These are phyloP conservation scores for Chalaropsis thielavioides DNA, from an alignment of 2,329 filamentous ascomycete species.

Conservation along the genomic window DNA sequence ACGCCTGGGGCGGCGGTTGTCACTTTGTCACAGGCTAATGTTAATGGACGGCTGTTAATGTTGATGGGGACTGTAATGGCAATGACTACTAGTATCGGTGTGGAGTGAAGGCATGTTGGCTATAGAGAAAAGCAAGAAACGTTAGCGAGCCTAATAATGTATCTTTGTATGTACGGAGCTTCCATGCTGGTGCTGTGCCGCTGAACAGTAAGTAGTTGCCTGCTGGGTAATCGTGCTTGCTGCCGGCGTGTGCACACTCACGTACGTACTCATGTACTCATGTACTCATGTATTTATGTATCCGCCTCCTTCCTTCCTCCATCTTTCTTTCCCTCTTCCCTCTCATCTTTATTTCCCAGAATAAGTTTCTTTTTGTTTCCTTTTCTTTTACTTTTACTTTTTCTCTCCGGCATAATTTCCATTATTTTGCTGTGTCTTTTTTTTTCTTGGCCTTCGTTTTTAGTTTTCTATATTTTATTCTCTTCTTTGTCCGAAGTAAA, in stretches of 20 bases:
- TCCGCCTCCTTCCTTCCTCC: neutral
- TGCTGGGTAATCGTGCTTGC: too few species aligned
- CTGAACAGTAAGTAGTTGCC: neutral
- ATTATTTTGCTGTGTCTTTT: slow-evolving; percentile 16
- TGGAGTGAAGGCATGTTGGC: neutral
- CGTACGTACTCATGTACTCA: neutral
- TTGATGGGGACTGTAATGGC: neutral
- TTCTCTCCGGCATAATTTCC: slow-evolving; percentile 26
- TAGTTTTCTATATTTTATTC: slow-evolving; percentile 9
- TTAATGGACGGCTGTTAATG: neutral
- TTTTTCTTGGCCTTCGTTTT: slow-evolving; percentile 7
- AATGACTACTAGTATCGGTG: neutral
- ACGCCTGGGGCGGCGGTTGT: neutral
- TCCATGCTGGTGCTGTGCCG: neutral
- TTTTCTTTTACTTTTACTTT: slow-evolving; percentile 22
- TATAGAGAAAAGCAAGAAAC: neutral
- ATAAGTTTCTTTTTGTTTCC: slow-evolving; percentile 18
- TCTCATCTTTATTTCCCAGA: slow-evolving; percentile 7
- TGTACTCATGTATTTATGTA: neutral
- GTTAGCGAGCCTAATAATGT: neutral
- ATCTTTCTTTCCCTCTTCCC: slow-evolving; percentile 11
- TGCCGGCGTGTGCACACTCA: too few species aligned
- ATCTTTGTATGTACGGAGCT: neutral
- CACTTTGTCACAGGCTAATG: neutral
- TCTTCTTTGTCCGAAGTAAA: neutral